Conservation (phyloP, 495 filamentous ascomycete species). For the Penicillium goetzii region DNA sequence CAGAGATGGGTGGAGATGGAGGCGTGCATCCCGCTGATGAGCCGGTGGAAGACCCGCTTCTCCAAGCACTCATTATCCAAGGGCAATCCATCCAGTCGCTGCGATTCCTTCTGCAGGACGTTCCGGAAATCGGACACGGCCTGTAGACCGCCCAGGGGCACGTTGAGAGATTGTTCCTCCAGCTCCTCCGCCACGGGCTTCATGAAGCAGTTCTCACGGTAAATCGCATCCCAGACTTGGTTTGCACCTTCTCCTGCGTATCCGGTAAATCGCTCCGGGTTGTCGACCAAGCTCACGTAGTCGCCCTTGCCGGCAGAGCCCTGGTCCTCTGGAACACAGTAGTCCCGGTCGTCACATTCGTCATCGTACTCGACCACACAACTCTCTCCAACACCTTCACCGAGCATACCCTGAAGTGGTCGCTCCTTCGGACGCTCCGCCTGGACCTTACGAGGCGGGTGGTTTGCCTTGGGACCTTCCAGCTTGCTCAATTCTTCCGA, state of each 20-base stretch:
- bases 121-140: constrained; percentile 84
- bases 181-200: constrained; percentile 55
- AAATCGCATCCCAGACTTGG: constrained; percentile 95
- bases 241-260: constrained; percentile 81
- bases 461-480: constrained; percentile 86
- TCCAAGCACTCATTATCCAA: constrained; percentile 91
- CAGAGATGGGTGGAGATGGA: constrained; percentile 95
- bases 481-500: constrained; percentile 90
- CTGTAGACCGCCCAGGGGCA: constrained; percentile 48
- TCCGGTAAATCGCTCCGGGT: constrained; percentile 94
- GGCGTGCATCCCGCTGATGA: constrained; percentile 96
- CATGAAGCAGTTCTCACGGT: constrained; percentile 96
- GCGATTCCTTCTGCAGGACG: constrained; percentile 73
- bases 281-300: constrained; percentile 92
- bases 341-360: constrained; percentile 95
- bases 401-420: constrained; percentile 81
- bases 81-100: constrained; percentile 68
- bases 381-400: constrained; percentile 86
- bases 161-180: constrained; percentile 34
- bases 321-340: constrained; percentile 96
- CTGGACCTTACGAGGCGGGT: constrained; percentile 76
- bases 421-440: constrained; percentile 64
- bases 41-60: constrained; percentile 94
- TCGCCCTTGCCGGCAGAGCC: constrained; percentile 84
- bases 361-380: constrained; percentile 98